Percentiles rank a stretch among this genome's conserved stretches.
phyloP scores from a whole-genome alignment of 139 green algal genomes.

The Tetradesmus lagerheimii region DNA sequence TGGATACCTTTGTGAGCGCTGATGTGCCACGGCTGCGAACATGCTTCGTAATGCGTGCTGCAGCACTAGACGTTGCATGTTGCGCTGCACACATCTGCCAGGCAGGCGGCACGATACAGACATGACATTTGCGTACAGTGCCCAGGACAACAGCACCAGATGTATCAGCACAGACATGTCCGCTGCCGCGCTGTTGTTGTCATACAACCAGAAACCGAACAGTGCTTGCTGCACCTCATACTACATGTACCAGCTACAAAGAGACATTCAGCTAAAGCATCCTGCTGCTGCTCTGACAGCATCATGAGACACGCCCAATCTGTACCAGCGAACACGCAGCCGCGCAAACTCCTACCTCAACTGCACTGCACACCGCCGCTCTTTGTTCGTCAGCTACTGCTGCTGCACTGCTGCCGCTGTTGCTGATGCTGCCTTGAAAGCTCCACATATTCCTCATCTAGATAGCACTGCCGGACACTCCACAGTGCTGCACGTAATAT shows the following conservation, averaged over 20 bases:
- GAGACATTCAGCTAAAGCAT: too few relatives aligned
- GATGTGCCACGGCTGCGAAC: too few relatives aligned
- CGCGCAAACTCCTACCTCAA: background rate
- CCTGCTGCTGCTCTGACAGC: background rate
- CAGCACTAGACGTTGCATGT: too few relatives aligned
- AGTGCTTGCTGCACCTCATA: background rate
- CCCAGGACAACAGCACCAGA: background rate
- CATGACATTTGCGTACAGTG: background rate
- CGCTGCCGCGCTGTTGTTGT: too few relatives aligned
- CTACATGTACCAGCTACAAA: background rate
- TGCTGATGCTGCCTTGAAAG: background rate
- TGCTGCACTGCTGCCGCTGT: background rate
- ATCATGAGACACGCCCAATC: background rate
- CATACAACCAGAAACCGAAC: background rate
- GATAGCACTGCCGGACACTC: background rate
- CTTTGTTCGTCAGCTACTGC: background rate
- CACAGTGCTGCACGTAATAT: background rate
- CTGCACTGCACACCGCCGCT: background rate
- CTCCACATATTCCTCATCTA: background rate
- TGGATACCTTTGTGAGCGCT: too few relatives aligned
- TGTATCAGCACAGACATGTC: background rate
- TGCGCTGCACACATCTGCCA: background rate
- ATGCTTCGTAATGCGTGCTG: too few relatives aligned
- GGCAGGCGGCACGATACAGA: background rate
- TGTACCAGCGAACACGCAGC: too few relatives aligned